phyloP scores from a whole-genome alignment of 441 rosid species.

The Brassica hybrid region DNA sequence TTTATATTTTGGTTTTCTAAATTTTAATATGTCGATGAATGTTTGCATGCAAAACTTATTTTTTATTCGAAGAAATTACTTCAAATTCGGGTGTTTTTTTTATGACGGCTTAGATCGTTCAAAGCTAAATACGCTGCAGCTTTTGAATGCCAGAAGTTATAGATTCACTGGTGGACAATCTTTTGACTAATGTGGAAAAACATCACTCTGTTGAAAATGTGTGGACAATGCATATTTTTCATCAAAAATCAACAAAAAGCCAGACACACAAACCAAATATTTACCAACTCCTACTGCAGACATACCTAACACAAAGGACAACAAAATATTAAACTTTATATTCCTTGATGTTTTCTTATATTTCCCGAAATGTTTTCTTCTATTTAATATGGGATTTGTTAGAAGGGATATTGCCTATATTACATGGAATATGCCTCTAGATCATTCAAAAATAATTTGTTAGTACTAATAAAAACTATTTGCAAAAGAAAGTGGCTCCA shows the following conservation, averaged over 20 bases:
- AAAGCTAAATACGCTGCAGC: conserved; percentile 23
- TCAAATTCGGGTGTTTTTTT: not conserved
- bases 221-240: conserved; percentile 8
- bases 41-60: not conserved
- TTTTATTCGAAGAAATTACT: not conserved
- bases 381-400: conserved; percentile 19
- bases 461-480: conserved; percentile 13
- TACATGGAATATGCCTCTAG: not conserved
- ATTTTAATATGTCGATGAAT: not conserved
- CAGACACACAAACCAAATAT: conserved; percentile 36
- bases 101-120: not conserved
- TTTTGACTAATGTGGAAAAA: conserved; percentile 14
- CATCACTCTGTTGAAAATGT: conserved; percentile 11
- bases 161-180: conserved; percentile 6
- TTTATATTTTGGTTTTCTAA: not conserved
- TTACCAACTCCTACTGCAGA: conserved; percentile 35
- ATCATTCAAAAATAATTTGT: conserved; percentile 4
- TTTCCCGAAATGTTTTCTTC: conserved; percentile 18
- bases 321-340: conserved; percentile 3
- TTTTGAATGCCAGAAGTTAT: conserved; percentile 18
- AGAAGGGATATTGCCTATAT: not conserved
- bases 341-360: conserved; percentile 18
- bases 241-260: conserved; percentile 16
- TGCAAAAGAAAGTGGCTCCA: conserved; percentile 31
- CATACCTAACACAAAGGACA: conserved; percentile 29